These are phyloP conservation scores for Candida parachauliodes DNA, from an alignment of 805 yeast genomes.

Conservation along the genomic window DNA sequence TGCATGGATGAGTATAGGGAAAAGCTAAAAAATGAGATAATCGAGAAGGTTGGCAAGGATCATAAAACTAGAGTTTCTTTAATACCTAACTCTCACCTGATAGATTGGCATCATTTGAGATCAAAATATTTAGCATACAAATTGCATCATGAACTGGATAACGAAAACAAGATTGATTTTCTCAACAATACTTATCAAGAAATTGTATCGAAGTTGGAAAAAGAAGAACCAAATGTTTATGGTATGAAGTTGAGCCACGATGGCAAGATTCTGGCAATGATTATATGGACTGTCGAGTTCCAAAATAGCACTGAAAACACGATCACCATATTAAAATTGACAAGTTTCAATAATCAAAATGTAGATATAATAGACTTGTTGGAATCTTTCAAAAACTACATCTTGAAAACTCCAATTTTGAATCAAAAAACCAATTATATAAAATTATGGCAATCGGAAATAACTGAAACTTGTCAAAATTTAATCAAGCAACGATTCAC, in stretches of 20 bases:
- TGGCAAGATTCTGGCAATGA: constrained; percentile 22
- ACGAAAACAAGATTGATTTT: constrained; percentile 15
- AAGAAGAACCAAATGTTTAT: constrained; percentile 26
- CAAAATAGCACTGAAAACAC: constrained; percentile 14
- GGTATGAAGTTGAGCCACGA: constrained; percentile 25
- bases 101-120: constrained; percentile 44
- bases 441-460: constrained; percentile 34
- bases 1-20: constrained; percentile 19
- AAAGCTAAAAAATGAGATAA: constrained; percentile 18
- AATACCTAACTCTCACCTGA: constrained; percentile 21
- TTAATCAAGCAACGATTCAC: constrained; percentile 11
- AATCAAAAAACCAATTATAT: constrained; percentile 15
- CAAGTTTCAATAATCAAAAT: constrained; percentile 20
- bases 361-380: constrained; percentile 13
- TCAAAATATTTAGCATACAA: constrained; percentile 28
- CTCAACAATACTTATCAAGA: constrained; percentile 16
- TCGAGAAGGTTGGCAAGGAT: constrained; percentile 21
- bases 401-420: constrained; percentile 9
- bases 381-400: constrained; percentile 10
- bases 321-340: constrained; percentile 26
- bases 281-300: constrained; percentile 42
- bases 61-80: constrained; percentile 29
- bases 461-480: constrained; percentile 14
- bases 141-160: constrained; percentile 15
- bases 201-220: constrained; percentile 19